Base-by-base conservation (phyloP, 2,329 filamentous ascomycete genomes). In the Fusarium odoratissimum region DNA sequence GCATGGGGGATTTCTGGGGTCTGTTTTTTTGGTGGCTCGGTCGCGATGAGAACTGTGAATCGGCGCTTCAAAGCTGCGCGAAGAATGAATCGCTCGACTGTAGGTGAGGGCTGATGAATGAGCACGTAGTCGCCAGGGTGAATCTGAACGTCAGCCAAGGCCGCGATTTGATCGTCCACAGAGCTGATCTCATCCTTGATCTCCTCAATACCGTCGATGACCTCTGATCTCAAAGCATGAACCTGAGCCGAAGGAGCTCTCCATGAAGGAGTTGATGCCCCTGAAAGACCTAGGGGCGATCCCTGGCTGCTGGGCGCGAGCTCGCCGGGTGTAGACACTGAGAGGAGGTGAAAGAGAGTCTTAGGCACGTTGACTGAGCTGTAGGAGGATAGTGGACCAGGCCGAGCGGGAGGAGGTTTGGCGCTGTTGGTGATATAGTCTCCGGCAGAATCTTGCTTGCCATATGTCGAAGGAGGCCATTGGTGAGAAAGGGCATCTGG, bases 131-230 rank as follows among this genome's bases (percentile, higher is more conserved):
- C 95, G 79, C 95, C 95, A 2, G 94, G 93, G 80, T 97, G 94
- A 72, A 99, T 97, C 81, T 98, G 93, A 52, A 97, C 93, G 71
- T 97, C 92, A 5, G 95, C 93, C 73, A 95, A 93, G 28, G 91
- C 90, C 4, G 95, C 93, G 76, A 99, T 97, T 82, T 97, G 95
- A 78, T 97, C 94, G 79, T 98, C 96, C 12, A 95, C 95, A 79
- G 95, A 93, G 73, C 93, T 92, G 63, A 99, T 91, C 83, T 99
- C 96, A 79, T 99, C 96, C 81, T 97, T 93, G 67, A 99, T 95
- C 81, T 99, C 96, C 77, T 94, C 91, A 77, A 99, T 98, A 45
- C 95, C 96, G 76, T 96, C 93, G 73, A 98, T 91, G 31, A 98
- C 92, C 82, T 98, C 96, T 19, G 94, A 94, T 68, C 95, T 93